Evolutionary conservation across 192 early-diverging fungal genomes (phyloP), one percentile per base, ranked within the genome.

Genomic region (Podila verticillata): DNA sequence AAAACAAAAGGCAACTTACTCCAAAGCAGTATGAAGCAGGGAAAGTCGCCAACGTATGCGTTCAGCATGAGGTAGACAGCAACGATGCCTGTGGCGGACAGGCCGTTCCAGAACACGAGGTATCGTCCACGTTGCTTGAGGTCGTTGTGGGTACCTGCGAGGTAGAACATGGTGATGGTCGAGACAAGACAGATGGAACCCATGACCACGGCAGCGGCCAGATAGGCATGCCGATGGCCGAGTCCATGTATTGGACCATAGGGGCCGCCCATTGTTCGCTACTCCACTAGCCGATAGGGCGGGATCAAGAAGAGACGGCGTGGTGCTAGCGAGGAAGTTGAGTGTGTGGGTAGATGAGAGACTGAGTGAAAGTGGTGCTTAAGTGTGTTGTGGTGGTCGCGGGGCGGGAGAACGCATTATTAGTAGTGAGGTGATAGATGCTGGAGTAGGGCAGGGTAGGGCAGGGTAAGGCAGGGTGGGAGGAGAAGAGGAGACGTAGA

Each of bases 81-180:
- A 58, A 79, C 70, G 61, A 72, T 39, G 4, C 57, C 69, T n/a
- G 69, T 72, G 39, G 75, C 75, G 6, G 75, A 70, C 49, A 79
- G 29, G 8, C 75, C 75, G 51, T 79, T 79, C 75, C 75, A 79
- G 32, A 71, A 66, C 28, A 79, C 65, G 17, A 79, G 75, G 56
- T 79, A 79, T 29, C 69, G 75, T n/a, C 75, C 75, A 63, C 75
- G 75, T 63, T 79, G 75, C 57, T 79, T 79, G 34, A 79, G 64
- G 47, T 79, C 75, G 54, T 79, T 79, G 20, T 79, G 59, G 7
- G 69, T 72, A 26, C 65, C 70, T 44, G 75, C 63, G 54, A 79
- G 75, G 59, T 61, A 51, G 28, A 79, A 79, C 36, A 63, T 72
- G 26, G 72, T 28, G 54, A 79, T 28, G 39, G 75, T 79, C 4